phyloP scores from a whole-genome alignment of 1,284 basidiomycete species.

The Puccinia polysora region DNA sequence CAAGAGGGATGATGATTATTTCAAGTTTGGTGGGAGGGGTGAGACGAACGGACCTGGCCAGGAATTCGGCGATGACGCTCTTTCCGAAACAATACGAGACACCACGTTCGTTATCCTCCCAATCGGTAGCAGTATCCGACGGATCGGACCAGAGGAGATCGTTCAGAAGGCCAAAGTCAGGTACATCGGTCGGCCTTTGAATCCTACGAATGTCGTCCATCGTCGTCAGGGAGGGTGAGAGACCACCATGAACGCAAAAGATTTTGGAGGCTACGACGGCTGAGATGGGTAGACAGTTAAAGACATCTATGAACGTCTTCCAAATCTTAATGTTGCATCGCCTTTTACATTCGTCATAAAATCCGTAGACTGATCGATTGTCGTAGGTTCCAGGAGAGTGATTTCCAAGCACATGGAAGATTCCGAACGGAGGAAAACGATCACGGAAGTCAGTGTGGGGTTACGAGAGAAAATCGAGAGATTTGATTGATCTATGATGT shows the following conservation, averaged over 20 bases:
- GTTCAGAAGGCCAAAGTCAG: constrained; percentile 96
- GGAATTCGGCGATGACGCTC: constrained; percentile 91
- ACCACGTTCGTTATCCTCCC: constrained; percentile 99
- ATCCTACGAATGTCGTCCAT: constrained; percentile 99
- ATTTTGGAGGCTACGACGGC: constrained; percentile 99
- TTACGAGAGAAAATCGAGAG: constrained; percentile 46
- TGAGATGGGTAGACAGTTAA: constrained; percentile 97
- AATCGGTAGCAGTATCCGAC: constrained; percentile 92
- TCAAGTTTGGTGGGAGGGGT: neutral
- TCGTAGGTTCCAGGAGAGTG: too few relatives aligned
- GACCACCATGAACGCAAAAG: constrained; percentile 97
- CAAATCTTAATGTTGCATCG: constrained; percentile 99
- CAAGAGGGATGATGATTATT: too few relatives aligned
- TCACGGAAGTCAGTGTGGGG: constrained; percentile 48
- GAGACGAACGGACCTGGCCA: constrained; percentile 57
- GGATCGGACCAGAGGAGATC: constrained; percentile 99
- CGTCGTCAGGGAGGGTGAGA: constrained; percentile 91
- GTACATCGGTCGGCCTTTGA: constrained; percentile 95
- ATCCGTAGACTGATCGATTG: constrained; percentile 82
- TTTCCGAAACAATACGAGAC: constrained; percentile 99
- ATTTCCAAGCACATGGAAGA: neutral
- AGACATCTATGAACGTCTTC: constrained; percentile 99
- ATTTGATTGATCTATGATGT: too few relatives aligned
- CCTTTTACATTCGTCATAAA: constrained; percentile 99
- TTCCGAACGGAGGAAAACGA: constrained; percentile 22